A percentile compares a stretch with the other conserved stretches of the same genome.
phyloP scores from a whole-genome alignment of 176 grass and related monocot genomes.

The Oryza glaberrima region DNA sequence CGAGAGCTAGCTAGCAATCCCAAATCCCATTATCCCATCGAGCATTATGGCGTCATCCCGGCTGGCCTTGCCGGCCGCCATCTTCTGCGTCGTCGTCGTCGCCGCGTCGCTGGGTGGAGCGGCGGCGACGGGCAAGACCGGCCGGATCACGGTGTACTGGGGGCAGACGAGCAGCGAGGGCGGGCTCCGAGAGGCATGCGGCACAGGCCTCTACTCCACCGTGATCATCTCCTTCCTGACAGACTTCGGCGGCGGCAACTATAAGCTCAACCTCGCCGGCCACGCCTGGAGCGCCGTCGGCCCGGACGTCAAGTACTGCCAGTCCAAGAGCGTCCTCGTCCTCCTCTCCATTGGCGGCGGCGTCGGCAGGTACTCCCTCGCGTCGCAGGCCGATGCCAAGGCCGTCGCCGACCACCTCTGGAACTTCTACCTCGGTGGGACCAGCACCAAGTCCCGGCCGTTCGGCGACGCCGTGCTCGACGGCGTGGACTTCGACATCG shows the following conservation, averaged over 20 bases:
- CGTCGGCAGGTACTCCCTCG: slow-evolving; percentile 19
- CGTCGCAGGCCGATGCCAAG: slow-evolving; percentile 15
- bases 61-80: background rate
- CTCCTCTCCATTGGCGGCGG: slow-evolving; percentile 4
- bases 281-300: background rate
- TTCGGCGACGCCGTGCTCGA: background rate
- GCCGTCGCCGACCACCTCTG: slow-evolving; percentile 19
- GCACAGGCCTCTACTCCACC: background rate
- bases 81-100: background rate
- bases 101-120: background rate
- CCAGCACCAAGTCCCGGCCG: background rate
- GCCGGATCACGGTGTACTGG: slow-evolving; percentile 28
- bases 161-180: background rate
- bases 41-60: background rate
- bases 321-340: background rate
- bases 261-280: background rate
- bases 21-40: too few relatives aligned
- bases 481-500: background rate
- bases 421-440: slow-evolving; percentile 20
- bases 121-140: background rate
- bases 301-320: too few relatives aligned
- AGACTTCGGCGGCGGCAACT: background rate
- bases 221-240: slow-evolving; percentile 24
- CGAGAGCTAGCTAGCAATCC: too few relatives aligned
- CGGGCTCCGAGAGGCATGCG: background rate